Evolutionary conservation across 768 basidiomycete genomes (phyloP), one percentile per base, ranked within the genome.

Genomic region (Lyophyllum atratum): DNA sequence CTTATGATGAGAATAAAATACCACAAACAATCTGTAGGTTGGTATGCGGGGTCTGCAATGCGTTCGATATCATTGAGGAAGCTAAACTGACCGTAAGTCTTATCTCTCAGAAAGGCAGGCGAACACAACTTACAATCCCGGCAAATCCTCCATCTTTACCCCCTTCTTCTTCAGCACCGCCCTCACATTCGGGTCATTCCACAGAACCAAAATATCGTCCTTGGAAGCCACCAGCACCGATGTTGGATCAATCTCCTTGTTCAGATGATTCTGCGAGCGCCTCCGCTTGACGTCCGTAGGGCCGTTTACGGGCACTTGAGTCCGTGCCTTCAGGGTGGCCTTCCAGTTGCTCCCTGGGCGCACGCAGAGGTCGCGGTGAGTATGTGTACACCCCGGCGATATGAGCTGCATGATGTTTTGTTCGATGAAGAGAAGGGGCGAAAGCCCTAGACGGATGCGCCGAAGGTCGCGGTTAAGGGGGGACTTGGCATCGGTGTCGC

Each of bases 11-110:
- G 17, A 37, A 44, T 31, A 51, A 44, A 49, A n/a, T 11, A 17
- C n/a, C 1, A 70, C 80, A 59, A 56, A 86, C 89, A 76, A 61
- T 92, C 85, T 1, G 81, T 82, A 0, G 90, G 91, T 29, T 78
- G 70, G 69, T 89, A 92, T 22, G 79, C 72, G 0, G 71, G 59
- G 1, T 71, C 71, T 0, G 83, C 80, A 12, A 93, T 84, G 19
- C 89, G 81, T 22, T 72, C 72, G 2, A 86, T 72, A 56, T 92
- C 89, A 66, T 91, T 80, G 71, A 92, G 71, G 68, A 93, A 93
- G 70, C 88, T 90, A 61, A 26, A 33, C n/a, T 26, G 11, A 12
- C 19, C 31, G 22, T 17, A 0, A 63, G 33, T 24, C 24, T 4
- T 3, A 10, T 21, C 43, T 42, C 33, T 12, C 28, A 55, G 12